Base-by-base conservation (phyloP, 2,329 filamentous ascomycete genomes). In the Lachnellula suecica region DNA sequence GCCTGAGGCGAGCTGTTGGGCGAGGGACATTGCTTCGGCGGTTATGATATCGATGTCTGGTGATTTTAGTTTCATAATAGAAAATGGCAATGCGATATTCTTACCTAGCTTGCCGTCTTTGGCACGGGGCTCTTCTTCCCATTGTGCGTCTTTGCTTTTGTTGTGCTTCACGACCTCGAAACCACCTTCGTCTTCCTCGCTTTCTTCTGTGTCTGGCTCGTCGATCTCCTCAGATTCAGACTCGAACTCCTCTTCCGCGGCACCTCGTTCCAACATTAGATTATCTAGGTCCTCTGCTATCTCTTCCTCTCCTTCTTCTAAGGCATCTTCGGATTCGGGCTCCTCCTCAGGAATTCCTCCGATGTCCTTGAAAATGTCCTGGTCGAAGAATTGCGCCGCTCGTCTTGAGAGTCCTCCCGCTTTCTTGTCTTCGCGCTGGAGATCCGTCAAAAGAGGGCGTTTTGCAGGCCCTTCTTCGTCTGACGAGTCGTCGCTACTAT, bases 1-100 rank as follows among this genome's bases (percentile, higher is more conserved):
- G 41, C 93, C 93, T 0, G 88, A 91, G 3, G 92, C 94, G 53
- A 99, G 85, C 66, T 91, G 83, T 60, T 97, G 94, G 1, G 94
- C 95, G 15, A 99, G 80, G 0, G 93, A 95, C 94, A 99, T 99
- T 59, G 95, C 94, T 76, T 99, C 94, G 4, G 91, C 94, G n/a
- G 94, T 99, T 66, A 97, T 96, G 65, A 99, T 97, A 69, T 97
- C 91, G 72, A 99, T 96, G 68, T 97, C 92, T 79, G 71, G 68
- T 49, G 24, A 22, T 50, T 51, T 67, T 53, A 67, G 63, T 34
- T 24, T 4, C 20, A n/a, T 22, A 29, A 34, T 17, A 15, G 19
- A 11, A 13, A 24, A 25, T 13, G 4, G 27, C 42, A 34, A 25
- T 23, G 38, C 25, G 27, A 44, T 23, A 20, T 19, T 4, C 75